These are phyloP conservation scores for Verticillium zaregamsianum DNA, from an alignment of 2,329 filamentous ascomycete species.

Conservation along the genomic window DNA sequence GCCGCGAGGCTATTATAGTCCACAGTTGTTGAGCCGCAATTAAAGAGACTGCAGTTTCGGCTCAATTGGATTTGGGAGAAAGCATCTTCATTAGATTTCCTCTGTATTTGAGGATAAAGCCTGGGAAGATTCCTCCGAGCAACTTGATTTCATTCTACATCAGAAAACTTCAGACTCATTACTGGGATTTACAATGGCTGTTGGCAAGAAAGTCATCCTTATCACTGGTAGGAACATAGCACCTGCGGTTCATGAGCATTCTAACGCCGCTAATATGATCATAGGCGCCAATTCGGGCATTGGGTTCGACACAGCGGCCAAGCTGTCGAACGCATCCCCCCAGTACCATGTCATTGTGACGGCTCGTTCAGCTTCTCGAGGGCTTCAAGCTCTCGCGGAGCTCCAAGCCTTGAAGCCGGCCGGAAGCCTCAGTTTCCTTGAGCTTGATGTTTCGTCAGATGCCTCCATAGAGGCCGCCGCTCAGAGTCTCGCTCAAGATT, in stretches of 20 bases:
- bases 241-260: background rate
- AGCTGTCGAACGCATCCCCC: slow-evolving; percentile 27
- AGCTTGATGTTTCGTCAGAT: slow-evolving; percentile 57
- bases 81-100: too few relatives aligned
- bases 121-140: too few relatives aligned
- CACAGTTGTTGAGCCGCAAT: too few relatives aligned
- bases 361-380: slow-evolving; percentile 30
- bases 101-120: too few relatives aligned
- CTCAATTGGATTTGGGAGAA: too few relatives aligned
- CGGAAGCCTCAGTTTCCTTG: slow-evolving; percentile 51
- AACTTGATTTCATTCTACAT: too few relatives aligned
- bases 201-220: slow-evolving; percentile 20
- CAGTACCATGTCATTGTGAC: slow-evolving; percentile 34
- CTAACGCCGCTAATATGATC: background rate
- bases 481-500: slow-evolving; percentile 43
- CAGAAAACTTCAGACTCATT: too few relatives aligned
- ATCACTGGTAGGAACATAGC: slow-evolving; percentile 21
- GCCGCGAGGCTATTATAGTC: too few relatives aligned
- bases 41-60: too few relatives aligned
- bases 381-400: slow-evolving; percentile 22
- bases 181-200: background rate
- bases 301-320: slow-evolving; percentile 35
- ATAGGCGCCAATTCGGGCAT: slow-evolving; percentile 41
- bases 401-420: slow-evolving; percentile 36
- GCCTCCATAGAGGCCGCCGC: slow-evolving; percentile 50